Base-by-base conservation (phyloP, 2,329 filamentous ascomycete genomes). In the Phyllosticta ampelicida region DNA sequence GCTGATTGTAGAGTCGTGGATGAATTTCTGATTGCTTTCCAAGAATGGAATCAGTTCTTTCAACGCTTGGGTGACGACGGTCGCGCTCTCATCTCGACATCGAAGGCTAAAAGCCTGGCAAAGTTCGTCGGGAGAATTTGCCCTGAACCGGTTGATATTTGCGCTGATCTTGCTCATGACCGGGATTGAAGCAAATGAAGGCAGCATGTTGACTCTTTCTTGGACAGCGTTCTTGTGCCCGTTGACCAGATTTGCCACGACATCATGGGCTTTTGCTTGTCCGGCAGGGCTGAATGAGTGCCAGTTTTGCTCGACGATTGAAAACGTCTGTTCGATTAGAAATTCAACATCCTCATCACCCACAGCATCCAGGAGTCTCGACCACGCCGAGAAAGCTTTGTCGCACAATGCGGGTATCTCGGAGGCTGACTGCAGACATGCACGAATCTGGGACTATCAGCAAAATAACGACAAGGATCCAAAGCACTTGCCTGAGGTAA, bases 371-470 rank as follows among this genome's bases (percentile, higher is more conserved):
- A 97, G 80, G 74, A 99, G 85, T 9, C 85, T 80, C 23, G 83
- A 80, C 94, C 94, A 99, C 53, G 90, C 89, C 3, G 81, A 82
- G 65, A 97, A 91, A 1, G 90, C 89, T 28, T 84, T 78, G 61
- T 89, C 80, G 61, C 89, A 84, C n/a, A 99, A 78, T 52, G 86
- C 81, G 51, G 85, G 79, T 54, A 87, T 82, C 16, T 86, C 80
- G 60, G 97, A 80, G 0, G 90, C 90, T 20, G 90, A 90, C 62
- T 95, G 84, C 11, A 99, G 77, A 68, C 89, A 96, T n/a, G 92
- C 90, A 63, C 90, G 90, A 58, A 97, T 92, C 85, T 92, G 58
- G 44, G 13, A 19, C 8, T 2, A 11, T 74, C 53, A 74, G 68
- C n/a, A 53, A 16, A 6, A 50, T 16, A 0, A n/a, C 18, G 20